Evolutionary conservation across 495 filamentous ascomycete species (phyloP).

Genomic region (Apiosordaria backusii): DNA sequence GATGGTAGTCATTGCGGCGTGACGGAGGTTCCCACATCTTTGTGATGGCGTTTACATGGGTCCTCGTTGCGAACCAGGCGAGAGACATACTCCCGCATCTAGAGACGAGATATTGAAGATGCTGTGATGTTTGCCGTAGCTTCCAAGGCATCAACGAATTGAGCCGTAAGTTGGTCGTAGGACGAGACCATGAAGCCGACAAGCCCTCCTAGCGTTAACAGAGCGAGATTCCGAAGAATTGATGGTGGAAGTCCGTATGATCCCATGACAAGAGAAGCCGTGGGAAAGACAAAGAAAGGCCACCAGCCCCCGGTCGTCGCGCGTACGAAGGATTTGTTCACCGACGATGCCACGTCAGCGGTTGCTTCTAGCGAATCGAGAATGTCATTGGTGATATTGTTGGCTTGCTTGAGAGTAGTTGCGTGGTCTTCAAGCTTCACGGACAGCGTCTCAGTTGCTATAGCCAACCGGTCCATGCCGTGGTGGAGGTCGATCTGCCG

Average conservation of each 20-base stretch:
- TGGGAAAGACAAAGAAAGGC: conserved; percentile 43
- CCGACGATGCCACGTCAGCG: conserved; percentile 26
- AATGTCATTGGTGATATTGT: conserved; percentile 41
- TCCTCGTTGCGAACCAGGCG: too few species aligned
- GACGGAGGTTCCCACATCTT: too few species aligned
- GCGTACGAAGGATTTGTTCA: conserved; percentile 26
- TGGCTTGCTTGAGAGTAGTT: conserved; percentile 33
- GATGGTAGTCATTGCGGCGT: too few species aligned
- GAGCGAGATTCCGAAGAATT: conserved; percentile 37
- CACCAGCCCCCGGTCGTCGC: conserved; percentile 35
- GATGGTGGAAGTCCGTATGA: conserved; percentile 47
- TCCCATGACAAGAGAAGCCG: conserved; percentile 40
- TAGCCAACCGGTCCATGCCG: conserved; percentile 38
- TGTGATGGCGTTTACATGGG: too few species aligned
- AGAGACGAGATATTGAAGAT: too few species aligned
- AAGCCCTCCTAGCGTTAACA: conserved; percentile 37
- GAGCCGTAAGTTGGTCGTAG: conserved; percentile 17
- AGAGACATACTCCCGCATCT: too few species aligned
- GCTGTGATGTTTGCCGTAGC: too few species aligned
- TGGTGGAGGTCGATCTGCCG: conserved; percentile 40
- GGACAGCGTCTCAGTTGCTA: conserved; percentile 30
- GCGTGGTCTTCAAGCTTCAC: conserved; percentile 32
- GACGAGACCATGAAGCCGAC: conserved; percentile 24
- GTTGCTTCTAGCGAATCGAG: conserved; percentile 37
- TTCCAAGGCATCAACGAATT: too few species aligned